phyloP scores from a whole-genome alignment of 306 rosid genomes.

The Benincasa hispida region DNA sequence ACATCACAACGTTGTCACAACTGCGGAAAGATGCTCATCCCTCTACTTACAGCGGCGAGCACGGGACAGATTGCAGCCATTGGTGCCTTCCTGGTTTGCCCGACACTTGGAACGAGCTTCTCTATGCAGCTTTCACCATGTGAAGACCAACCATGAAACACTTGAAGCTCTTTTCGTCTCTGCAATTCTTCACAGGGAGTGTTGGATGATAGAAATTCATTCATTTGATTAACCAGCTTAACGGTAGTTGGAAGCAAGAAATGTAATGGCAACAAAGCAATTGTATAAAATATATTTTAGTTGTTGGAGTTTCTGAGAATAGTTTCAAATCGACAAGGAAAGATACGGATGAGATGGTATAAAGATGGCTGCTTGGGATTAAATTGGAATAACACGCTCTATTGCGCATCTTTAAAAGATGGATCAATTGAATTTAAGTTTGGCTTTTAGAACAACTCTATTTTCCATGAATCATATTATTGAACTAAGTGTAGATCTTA shows the following conservation, averaged over 20 bases:
- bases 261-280: slow-evolving; percentile 6
- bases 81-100: slow-evolving; percentile 19
- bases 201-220: slow-evolving; percentile 3
- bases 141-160: neutral
- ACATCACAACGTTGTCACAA: slow-evolving; percentile 11
- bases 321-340: neutral
- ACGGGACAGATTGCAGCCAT: slow-evolving; percentile 1
- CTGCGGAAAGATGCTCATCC: slow-evolving; percentile 14
- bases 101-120: slow-evolving; percentile 16
- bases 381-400: neutral
- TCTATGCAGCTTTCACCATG: slow-evolving; percentile 9
- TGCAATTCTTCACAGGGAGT: neutral
- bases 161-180: neutral
- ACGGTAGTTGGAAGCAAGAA: neutral
- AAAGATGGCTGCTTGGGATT: neutral
- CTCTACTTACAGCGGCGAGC: slow-evolving; percentile 9
- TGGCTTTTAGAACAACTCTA: neutral
- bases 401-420: neutral
- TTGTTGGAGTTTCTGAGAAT: neutral
- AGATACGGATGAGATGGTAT: neutral
- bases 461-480: neutral
- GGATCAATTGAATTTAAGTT: neutral
- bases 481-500: neutral
- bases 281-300: slow-evolving; percentile 1
- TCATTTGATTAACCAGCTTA: slow-evolving; percentile 1